Conservation (phyloP, 345 rosid genomes). For the Populus pruinosa region DNA sequence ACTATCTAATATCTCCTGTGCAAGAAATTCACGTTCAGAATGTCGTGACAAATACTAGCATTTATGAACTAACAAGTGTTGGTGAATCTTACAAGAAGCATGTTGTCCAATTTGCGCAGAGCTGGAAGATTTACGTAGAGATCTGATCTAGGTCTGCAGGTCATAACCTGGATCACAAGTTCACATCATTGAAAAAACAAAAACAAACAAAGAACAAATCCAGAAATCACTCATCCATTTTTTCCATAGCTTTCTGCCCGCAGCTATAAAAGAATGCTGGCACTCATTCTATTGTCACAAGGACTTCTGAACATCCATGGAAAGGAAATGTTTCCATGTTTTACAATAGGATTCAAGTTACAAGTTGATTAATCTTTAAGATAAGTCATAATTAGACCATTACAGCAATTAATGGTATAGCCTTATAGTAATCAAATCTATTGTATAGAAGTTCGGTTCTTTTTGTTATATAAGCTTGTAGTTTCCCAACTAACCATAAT, state of each 20-base stretch:
- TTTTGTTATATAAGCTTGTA: background rate
- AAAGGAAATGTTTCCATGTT: background rate
- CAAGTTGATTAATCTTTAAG: background rate
- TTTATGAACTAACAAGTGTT: background rate
- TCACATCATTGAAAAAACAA: background rate
- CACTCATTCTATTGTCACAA: background rate
- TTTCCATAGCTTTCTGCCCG: background rate
- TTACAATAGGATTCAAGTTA: constrained; percentile 3
- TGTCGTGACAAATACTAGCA: constrained; percentile 1
- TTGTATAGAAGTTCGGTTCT: background rate
- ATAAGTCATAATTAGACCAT: background rate
- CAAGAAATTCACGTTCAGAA: constrained; percentile 17
- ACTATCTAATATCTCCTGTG: constrained; percentile 85
- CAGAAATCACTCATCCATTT: background rate
- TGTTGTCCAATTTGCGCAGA: constrained; percentile 82
- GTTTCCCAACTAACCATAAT: background rate
- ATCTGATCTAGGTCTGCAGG: constrained; percentile 89
- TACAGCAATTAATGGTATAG: background rate
- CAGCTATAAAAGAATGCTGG: background rate
- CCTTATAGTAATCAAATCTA: background rate
- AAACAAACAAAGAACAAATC: constrained; percentile 1
- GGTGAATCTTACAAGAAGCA: constrained; percentile 76
- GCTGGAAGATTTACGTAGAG: constrained; percentile 91
- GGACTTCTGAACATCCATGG: background rate
- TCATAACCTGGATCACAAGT: constrained; percentile 67